Evolutionary conservation across 495 filamentous ascomycete genomes (phyloP).

Genomic region (Podospora anserina): DNA sequence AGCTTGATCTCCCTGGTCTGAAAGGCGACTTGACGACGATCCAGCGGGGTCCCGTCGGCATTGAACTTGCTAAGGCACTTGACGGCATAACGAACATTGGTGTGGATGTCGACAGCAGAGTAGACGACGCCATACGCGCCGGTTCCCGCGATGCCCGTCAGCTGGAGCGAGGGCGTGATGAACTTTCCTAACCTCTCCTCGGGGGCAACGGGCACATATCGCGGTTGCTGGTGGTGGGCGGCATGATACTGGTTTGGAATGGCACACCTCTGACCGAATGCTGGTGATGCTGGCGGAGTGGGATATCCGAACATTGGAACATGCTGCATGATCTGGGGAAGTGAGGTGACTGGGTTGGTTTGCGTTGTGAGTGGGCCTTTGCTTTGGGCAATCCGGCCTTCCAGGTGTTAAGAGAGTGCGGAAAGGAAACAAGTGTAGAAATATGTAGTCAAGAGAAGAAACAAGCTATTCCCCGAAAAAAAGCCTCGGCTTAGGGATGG

Average conservation of each 20-base stretch:
- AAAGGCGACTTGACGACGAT: constrained; percentile 81
- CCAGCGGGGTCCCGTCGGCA: constrained; percentile 66
- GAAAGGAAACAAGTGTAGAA: constrained; percentile 18
- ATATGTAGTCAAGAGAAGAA: constrained; percentile 21
- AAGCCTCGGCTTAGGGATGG: constrained; percentile 14
- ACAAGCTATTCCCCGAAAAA: constrained; percentile 13
- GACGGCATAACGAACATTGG: constrained; percentile 81
- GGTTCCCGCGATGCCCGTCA: constrained; percentile 82
- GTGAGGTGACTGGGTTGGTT: background rate
- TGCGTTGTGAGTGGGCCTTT: constrained; percentile 6
- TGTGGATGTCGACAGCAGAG: constrained; percentile 83
- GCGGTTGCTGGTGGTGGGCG: constrained; percentile 37
- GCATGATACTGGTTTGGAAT: constrained; percentile 29
- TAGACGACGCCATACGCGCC: constrained; percentile 98
- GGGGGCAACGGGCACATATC: constrained; percentile 51
- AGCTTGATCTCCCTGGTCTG: constrained; percentile 90
- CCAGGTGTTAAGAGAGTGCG: constrained; percentile 13
- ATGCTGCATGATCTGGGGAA: constrained; percentile 49
- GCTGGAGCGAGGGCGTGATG: constrained; percentile 75
- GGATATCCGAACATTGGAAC: constrained; percentile 52
- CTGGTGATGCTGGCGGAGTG: constrained; percentile 50
- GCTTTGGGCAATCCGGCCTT: constrained; percentile 13
- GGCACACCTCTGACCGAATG: constrained; percentile 45
- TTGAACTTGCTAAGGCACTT: constrained; percentile 90
- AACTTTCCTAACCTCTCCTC: constrained; percentile 86